phyloP scores from a whole-genome alignment of 148 eudicot genomes.

The Camellia japonica region DNA sequence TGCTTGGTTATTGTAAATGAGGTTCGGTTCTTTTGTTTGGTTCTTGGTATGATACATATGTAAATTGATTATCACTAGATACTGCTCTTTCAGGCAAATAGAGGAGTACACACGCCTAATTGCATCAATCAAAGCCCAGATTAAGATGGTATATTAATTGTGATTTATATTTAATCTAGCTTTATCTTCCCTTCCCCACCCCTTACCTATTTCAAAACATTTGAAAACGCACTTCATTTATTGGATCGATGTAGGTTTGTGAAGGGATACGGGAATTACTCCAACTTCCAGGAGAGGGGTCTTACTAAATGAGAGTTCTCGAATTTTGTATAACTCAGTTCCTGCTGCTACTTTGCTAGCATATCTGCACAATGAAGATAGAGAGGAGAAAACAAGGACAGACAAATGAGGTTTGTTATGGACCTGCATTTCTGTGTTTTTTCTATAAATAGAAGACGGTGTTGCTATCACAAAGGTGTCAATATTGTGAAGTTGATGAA shows the following conservation, averaged over 20 bases:
- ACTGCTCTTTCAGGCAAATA: too few relatives aligned
- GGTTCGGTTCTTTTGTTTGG: background rate
- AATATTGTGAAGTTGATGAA: background rate
- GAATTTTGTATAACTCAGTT: background rate
- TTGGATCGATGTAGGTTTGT: too few relatives aligned
- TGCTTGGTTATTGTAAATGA: background rate
- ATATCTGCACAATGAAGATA: background rate
- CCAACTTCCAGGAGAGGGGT: conserved; percentile 38
- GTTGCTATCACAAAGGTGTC: background rate
- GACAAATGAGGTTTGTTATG: background rate
- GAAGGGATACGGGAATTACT: conserved; percentile 75
- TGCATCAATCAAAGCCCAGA: background rate
- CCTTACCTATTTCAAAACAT: too few relatives aligned
- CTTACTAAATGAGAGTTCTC: background rate
- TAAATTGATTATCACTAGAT: too few relatives aligned
- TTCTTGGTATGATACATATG: background rate
- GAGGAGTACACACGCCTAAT: background rate
- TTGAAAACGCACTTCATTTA: too few relatives aligned
- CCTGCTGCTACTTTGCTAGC: background rate
- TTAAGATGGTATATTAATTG: background rate
- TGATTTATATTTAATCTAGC: background rate
- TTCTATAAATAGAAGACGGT: too few relatives aligned
- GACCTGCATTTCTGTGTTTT: background rate
- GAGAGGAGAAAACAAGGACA: background rate
- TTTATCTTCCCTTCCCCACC: too few relatives aligned